Evolutionary conservation across 129 eudicot genomes (phyloP).

Genomic region (Solidago caesia): DNA sequence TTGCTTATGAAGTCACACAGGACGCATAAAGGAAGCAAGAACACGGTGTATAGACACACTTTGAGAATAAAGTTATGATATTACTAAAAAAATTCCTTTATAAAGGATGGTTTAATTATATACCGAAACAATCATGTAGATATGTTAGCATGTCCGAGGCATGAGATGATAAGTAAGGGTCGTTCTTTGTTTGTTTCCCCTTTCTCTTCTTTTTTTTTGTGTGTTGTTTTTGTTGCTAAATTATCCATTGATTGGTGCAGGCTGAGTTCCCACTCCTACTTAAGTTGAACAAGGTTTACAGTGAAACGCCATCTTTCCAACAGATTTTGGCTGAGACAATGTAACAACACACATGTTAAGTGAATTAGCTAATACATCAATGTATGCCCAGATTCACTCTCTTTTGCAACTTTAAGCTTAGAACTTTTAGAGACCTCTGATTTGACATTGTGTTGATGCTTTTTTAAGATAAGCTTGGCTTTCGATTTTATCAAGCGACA

Average conservation of each 20-base stretch:
- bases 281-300: slow-evolving; percentile 55
- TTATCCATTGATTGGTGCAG: slow-evolving; percentile 34
- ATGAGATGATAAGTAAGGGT: too few relatives aligned
- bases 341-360: slow-evolving; percentile 13
- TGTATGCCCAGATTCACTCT: background rate
- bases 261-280: slow-evolving; percentile 58
- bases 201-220: background rate
- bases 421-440: background rate
- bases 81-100: too few relatives aligned
- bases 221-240: background rate
- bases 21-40: too few relatives aligned
- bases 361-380: slow-evolving; percentile 6
- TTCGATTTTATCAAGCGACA: background rate
- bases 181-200: background rate
- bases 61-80: too few relatives aligned
- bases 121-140: too few relatives aligned
- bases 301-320: slow-evolving; percentile 54
- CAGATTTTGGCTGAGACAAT: slow-evolving; percentile 9
- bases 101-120: too few relatives aligned
- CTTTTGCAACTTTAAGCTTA: background rate
- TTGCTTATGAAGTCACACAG: background rate
- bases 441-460: background rate
- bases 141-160: too few relatives aligned
- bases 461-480: background rate
- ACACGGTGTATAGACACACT: too few relatives aligned